These are phyloP conservation scores for Monosporascus sp. DNA, from an alignment of 2,329 filamentous ascomycete genomes.

Conservation along the genomic window DNA sequence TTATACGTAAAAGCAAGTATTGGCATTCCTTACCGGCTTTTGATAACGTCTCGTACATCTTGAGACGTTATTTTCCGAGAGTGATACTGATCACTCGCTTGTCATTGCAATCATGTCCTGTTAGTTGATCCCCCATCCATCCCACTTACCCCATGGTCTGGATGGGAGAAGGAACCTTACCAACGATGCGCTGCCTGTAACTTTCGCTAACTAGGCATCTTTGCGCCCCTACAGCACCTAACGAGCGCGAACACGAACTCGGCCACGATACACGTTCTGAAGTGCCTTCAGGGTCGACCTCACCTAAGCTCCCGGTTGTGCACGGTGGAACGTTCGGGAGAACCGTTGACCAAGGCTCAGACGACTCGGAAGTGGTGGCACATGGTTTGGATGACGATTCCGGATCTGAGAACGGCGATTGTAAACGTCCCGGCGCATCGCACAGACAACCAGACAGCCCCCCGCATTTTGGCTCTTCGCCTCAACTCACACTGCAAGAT, in stretches of 20 bases:
- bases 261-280: constrained; percentile 8
- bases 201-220: not conserved
- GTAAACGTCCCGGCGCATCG: constrained; percentile 6
- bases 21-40: too few relatives aligned
- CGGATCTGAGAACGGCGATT: constrained; percentile 24
- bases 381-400: constrained; percentile 27
- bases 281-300: constrained; percentile 24
- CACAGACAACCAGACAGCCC: constrained; percentile 15
- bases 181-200: not conserved
- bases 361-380: constrained; percentile 30
- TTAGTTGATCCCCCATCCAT: constrained; percentile 6
- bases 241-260: not conserved
- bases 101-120: constrained; percentile 9
- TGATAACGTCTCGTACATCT: too few relatives aligned
- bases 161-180: not conserved
- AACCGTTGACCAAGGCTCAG: constrained; percentile 29
- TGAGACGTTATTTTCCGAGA: too few relatives aligned
- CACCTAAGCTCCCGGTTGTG: constrained; percentile 27
- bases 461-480: constrained; percentile 24
- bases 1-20: too few relatives aligned
- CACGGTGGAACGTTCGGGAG: constrained; percentile 13
- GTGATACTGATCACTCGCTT: not conserved
- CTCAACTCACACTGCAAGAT: constrained; percentile 30
- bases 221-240: constrained; percentile 10
- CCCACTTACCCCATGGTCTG: not conserved